Base-by-base conservation (phyloP, 1,139 yeast genomes). In the Hemisphaericaspora xylanilytica region DNA sequence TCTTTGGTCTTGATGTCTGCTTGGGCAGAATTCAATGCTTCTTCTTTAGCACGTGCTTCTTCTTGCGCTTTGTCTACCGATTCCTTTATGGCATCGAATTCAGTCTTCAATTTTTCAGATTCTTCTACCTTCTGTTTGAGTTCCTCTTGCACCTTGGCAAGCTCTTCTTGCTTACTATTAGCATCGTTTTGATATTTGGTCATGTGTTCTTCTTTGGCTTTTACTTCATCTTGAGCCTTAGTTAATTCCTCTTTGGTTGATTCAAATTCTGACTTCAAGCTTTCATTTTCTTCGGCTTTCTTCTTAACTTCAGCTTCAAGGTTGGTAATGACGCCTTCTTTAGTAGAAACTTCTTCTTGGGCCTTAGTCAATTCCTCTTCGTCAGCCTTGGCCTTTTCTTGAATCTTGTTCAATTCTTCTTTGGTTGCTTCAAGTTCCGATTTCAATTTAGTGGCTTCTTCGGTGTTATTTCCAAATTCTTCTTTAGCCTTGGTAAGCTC, bases 381-480 rank as follows among this genome's bases (percentile, higher is more conserved):
- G 10, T 14, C 9, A 5, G 4, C 14, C 14, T 33, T 13, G 2
- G 26, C 8, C 13, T 33, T 30, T 10, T 18, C 26, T 11, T 22
- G 22, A 5, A 27, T 11, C 20, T 20, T 29, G 9, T 33, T 17
- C 15, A 35, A 13, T 20, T 20, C 31, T 32, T 20, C 28, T 32
- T 20, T 22, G 8, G 17, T 13, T 8, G 28, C 3, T 22, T 15
- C 31, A 3, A 28, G 7, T 10, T 15, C 18, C 4, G 31, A 10
- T 15, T 28, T 28, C 20, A 28, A 28, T 12, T 22, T 22, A 4
- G 8, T 12, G 4, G 4, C n/a, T 6, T 22, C 26, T 22, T 22
- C 26, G 11, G 11, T 18, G 5, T 16, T 16, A 7, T 10, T 29
- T 3, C 18, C 7, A 17, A 29, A 11, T 16, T 28, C 20, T 7